Percentiles rank a stretch among this genome's conserved stretches.
phyloP scores from a whole-genome alignment of 495 filamentous ascomycete species.

The Penicillium riverlandense region DNA sequence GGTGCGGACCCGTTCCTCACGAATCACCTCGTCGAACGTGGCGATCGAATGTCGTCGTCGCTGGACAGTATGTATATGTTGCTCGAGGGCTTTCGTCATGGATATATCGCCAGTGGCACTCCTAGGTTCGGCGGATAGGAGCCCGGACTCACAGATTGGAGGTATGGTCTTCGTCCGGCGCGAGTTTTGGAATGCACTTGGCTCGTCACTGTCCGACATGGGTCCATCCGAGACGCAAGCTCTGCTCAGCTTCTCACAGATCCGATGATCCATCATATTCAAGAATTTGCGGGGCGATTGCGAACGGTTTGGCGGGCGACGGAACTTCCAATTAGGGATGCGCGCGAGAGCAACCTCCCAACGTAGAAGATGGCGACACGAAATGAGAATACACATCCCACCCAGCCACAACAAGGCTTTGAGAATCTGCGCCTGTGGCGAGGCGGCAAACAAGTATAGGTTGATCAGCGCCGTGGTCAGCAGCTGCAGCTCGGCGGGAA shows the following conservation, averaged over 20 bases:
- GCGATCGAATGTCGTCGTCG: constrained; percentile 50
- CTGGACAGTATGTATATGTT: constrained; percentile 5
- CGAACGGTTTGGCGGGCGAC: constrained; percentile 42
- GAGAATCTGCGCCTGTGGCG: constrained; percentile 79
- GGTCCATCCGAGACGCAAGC: constrained; percentile 25
- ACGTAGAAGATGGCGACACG: constrained; percentile 67
- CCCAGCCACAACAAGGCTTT: constrained; percentile 83
- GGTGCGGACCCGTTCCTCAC: constrained; percentile 32
- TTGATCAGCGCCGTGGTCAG: constrained; percentile 79
- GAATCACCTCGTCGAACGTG: constrained; percentile 25
- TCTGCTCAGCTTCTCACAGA: constrained; percentile 37
- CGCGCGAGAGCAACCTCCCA: constrained; percentile 83
- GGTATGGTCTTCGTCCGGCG: constrained; percentile 23
- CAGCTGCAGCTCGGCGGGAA: constrained; percentile 80
- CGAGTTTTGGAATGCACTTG: constrained; percentile 12
- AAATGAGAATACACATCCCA: constrained; percentile 65
- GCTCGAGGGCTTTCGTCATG: constrained; percentile 18
- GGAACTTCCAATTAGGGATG: constrained; percentile 87
- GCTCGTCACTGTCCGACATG: constrained; percentile 38
- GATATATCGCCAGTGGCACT: constrained; percentile 16
- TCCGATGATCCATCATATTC: constrained; percentile 41
- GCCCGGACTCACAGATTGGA: constrained; percentile 4
- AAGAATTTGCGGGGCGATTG: constrained; percentile 42
- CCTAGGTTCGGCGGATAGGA: constrained; percentile 3
- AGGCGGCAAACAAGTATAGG: constrained; percentile 65